These are phyloP conservation scores for Hypoxylon trugodes DNA, from an alignment of 495 filamentous ascomycete species.

Conservation along the genomic window DNA sequence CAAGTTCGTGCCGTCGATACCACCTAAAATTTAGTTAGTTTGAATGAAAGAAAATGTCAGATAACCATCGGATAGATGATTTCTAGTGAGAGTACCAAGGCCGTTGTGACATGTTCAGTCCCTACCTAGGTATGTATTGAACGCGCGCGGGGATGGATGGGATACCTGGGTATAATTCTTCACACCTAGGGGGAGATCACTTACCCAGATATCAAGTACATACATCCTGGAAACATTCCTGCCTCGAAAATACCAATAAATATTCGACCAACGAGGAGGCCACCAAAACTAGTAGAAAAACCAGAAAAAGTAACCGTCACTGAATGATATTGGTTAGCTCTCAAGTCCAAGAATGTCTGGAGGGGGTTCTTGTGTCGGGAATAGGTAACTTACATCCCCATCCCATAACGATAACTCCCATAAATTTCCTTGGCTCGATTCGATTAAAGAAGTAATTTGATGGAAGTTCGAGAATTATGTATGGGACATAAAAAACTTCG, in stretches of 20 bases:
- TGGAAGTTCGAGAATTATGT: slow-evolving; percentile 3
- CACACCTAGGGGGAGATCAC: not conserved
- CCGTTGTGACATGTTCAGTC: no score
- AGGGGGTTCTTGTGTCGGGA: not conserved
- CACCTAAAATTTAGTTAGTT: not conserved
- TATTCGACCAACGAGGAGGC: not conserved
- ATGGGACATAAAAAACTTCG: slow-evolving; percentile 3
- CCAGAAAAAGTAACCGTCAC: slow-evolving; percentile 5
- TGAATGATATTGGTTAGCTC: not conserved
- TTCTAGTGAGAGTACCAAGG: no score
- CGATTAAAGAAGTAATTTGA: slow-evolving; percentile 6
- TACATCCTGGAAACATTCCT: slow-evolving; percentile 2
- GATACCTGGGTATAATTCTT: no score
- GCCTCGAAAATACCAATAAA: slow-evolving; percentile 3
- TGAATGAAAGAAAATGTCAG: not conserved
- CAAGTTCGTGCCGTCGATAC: slow-evolving; percentile 4
- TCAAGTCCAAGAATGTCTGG: no score
- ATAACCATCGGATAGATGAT: no score
- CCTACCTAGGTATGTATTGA: no score
- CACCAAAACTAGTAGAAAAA: not conserved
- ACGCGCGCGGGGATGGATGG: no score
- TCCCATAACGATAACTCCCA: not conserved
- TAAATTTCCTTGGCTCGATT: slow-evolving; percentile 1
- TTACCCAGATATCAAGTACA: slow-evolving; percentile 1
- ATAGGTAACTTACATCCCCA: slow-evolving; percentile 4